Conservation (phyloP, 2,329 filamentous ascomycete species). For the Stachybotrys chlorohalonatus region DNA sequence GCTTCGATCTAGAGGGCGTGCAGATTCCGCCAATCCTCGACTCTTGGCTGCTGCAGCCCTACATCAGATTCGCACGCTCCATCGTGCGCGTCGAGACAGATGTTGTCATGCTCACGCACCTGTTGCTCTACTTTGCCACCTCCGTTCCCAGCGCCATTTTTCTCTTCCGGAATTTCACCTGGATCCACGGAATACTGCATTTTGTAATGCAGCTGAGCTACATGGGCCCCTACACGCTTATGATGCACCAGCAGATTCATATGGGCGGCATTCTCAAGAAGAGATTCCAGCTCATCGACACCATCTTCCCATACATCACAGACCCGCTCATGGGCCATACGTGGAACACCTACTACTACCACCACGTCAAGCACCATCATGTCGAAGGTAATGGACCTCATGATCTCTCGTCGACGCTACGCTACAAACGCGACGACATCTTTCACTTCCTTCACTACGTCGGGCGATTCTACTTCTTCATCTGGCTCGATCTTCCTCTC, state of each 20-base stretch:
- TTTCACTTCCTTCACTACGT: conserved; percentile 63
- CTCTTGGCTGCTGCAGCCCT: conserved; percentile 47
- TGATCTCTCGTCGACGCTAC: conserved; percentile 67
- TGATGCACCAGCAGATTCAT: conserved; percentile 83
- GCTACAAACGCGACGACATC: conserved; percentile 63
- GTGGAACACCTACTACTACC: conserved; percentile 79
- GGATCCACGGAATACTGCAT: conserved; percentile 58
- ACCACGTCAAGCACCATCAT: conserved; percentile 81
- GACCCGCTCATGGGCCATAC: conserved; percentile 76
- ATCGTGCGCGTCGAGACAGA: conserved; percentile 60
- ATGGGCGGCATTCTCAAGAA: conserved; percentile 58
- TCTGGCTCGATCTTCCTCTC: conserved; percentile 66
- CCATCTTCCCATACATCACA: conserved; percentile 60
- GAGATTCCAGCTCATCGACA: conserved; percentile 47
- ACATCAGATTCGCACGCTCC: conserved; percentile 43
- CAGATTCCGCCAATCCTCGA: conserved; percentile 27
- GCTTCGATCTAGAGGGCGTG: conserved; percentile 27
- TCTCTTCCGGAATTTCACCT: conserved; percentile 58
- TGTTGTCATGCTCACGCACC: conserved; percentile 69
- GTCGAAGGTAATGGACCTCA: conserved; percentile 72
- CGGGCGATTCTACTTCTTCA: conserved; percentile 61
- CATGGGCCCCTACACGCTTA: conserved; percentile 65
- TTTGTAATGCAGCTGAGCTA: conserved; percentile 57
- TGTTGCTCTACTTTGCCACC: conserved; percentile 62
- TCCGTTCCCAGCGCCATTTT: conserved; percentile 59